A percentile compares a stretch with the other conserved stretches of the same genome.
These are phyloP conservation scores for Epichloe typhina DNA, from an alignment of 2,329 filamentous ascomycete genomes.

Conservation along the genomic window DNA sequence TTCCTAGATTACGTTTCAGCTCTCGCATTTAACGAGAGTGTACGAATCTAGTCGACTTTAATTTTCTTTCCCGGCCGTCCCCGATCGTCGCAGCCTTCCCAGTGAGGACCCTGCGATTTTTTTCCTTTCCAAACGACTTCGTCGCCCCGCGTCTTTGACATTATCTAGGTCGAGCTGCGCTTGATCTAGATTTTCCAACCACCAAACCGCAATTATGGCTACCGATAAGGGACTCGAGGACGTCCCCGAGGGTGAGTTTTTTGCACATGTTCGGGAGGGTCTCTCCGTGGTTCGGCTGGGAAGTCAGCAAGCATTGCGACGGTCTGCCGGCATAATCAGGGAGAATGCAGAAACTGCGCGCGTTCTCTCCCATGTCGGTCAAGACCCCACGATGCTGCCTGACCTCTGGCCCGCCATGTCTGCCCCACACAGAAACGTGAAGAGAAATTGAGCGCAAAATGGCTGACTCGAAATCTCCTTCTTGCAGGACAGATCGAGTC, in stretches of 20 bases:
- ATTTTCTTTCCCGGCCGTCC: conserved; percentile 15
- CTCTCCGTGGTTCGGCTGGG: no score
- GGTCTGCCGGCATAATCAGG: not conserved
- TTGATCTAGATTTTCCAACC: conserved; percentile 53
- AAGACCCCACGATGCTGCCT: not conserved
- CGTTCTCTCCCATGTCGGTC: not conserved
- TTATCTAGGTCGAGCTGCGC: conserved; percentile 61
- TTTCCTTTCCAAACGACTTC: conserved; percentile 15
- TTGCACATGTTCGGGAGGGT: not conserved
- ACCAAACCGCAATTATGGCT: conserved; percentile 85
- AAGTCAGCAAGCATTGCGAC: not conserved
- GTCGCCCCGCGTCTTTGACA: conserved; percentile 28
- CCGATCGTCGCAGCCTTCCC: conserved; percentile 20
- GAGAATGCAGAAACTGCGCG: not conserved
- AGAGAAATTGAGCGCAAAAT: not conserved
- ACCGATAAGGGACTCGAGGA: conserved; percentile 96
- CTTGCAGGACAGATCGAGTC: conserved; percentile 91
- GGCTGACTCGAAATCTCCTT: conserved; percentile 14
- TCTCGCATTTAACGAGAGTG: conserved; percentile 33
- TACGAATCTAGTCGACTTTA: conserved; percentile 32
- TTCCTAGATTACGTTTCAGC: conserved; percentile 28
- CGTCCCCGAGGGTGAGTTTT: conserved; percentile 79
- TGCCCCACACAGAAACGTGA: conserved; percentile 1
- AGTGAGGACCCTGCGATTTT: conserved; percentile 24
- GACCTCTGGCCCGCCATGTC: not conserved